These are phyloP conservation scores for Pneumocystis murina DNA, from an alignment of 1,139 yeast genomes.

Conservation along the genomic window DNA sequence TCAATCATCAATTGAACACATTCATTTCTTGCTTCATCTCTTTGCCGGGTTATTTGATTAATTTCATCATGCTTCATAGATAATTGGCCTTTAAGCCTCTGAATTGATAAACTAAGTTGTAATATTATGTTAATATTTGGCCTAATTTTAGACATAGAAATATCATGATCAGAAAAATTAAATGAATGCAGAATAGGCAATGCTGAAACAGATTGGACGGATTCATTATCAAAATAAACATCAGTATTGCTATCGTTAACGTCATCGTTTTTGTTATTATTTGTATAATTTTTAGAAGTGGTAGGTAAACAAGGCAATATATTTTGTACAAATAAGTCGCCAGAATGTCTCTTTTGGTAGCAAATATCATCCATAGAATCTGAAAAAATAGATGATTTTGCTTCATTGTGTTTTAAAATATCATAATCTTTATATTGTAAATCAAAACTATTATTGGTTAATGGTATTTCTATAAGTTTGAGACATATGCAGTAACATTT, in stretches of 20 bases:
- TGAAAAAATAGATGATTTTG: background rate
- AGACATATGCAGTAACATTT: background rate
- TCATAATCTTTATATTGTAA: background rate
- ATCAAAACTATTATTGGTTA: background rate
- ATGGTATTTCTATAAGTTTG: background rate
- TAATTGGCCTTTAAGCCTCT: conserved; percentile 68
- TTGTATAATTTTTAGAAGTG: background rate
- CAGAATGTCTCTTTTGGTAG: background rate
- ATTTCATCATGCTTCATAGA: conserved; percentile 52
- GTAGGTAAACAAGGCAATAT: background rate
- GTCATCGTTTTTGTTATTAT: background rate
- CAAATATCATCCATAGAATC: background rate
- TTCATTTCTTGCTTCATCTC: conserved; percentile 54
- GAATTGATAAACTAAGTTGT: conserved; percentile 57
- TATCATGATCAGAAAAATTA: background rate
- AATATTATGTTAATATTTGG: conserved; percentile 22
- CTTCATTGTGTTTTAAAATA: background rate
- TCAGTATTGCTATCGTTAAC: background rate
- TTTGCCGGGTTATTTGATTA: conserved; percentile 37
- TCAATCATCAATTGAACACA: conserved; percentile 44
- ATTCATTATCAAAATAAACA: background rate
- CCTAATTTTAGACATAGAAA: conserved; percentile 3
- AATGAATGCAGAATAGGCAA: background rate
- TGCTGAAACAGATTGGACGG: background rate
- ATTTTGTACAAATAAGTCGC: background rate